phyloP scores from a whole-genome alignment of 2,329 filamentous ascomycete genomes.

The Botrytis porri region DNA sequence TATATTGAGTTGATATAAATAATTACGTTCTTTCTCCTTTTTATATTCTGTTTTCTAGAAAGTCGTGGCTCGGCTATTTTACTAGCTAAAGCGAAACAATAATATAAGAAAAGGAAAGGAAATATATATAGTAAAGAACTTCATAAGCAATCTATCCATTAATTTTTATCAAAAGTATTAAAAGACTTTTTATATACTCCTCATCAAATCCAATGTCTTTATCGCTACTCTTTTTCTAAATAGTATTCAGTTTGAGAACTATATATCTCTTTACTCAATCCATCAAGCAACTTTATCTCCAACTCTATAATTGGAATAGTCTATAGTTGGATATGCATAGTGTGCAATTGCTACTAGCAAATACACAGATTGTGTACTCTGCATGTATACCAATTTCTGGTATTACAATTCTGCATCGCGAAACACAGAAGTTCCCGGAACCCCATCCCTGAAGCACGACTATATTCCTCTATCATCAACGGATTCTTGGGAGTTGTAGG shows the following conservation, averaged over 20 bases:
- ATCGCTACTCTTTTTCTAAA: background rate
- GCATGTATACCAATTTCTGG: constrained; percentile 33
- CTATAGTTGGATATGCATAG: constrained; percentile 26
- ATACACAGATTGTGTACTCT: constrained; percentile 24
- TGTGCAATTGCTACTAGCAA: constrained; percentile 14
- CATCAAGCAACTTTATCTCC: constrained; percentile 27
- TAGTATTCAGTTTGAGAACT: constrained; percentile 21
- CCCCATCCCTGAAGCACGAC: constrained; percentile 45
- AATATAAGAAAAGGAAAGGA: background rate
- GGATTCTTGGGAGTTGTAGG: constrained; percentile 42
- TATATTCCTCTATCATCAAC: constrained; percentile 44
- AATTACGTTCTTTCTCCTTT: background rate
- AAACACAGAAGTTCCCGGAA: constrained; percentile 39
- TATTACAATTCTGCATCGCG: constrained; percentile 43
- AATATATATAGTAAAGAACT: background rate
- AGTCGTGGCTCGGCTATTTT: background rate
- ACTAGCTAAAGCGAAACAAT: background rate
- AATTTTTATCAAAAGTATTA: background rate
- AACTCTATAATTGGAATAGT: constrained; percentile 24
- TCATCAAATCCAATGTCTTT: background rate
- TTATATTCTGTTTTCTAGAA: background rate
- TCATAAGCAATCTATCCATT: background rate
- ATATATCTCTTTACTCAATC: constrained; percentile 35
- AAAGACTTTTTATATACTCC: background rate
- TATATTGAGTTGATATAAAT: background rate